Conservation (phyloP, 345 rosid genomes). For the Heritiera fomes region DNA sequence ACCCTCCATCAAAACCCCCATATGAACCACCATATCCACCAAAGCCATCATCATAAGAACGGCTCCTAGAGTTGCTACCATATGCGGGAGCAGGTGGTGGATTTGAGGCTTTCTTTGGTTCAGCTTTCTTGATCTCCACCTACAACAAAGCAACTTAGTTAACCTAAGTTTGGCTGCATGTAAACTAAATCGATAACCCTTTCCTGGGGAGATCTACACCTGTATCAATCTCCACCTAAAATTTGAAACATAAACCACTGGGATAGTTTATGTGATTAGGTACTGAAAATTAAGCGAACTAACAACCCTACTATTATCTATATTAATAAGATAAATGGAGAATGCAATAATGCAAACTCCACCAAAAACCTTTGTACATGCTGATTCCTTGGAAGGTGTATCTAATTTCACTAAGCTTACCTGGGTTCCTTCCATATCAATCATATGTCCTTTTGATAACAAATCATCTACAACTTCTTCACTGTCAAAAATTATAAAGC, state of each 20-base stretch:
- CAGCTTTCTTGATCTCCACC: slow-evolving; percentile 99
- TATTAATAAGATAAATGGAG: neutral
- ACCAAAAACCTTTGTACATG: slow-evolving; percentile 22
- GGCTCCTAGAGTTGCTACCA: slow-evolving; percentile 76
- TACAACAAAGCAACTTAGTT: slow-evolving; percentile 95
- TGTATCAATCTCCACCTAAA: slow-evolving; percentile 57
- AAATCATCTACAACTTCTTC: slow-evolving; percentile 85
- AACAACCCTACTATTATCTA: slow-evolving; percentile 3
- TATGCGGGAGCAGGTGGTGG: slow-evolving; percentile 79
- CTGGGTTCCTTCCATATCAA: slow-evolving; percentile 93
- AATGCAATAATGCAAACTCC: slow-evolving; percentile 5
- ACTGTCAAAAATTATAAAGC: slow-evolving; percentile 81
- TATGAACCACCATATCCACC: slow-evolving; percentile 59
- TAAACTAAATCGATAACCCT: slow-evolving; percentile 44
- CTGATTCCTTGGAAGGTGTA: slow-evolving; percentile 22
- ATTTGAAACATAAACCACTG: slow-evolving; percentile 8
- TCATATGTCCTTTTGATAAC: slow-evolving; percentile 84
- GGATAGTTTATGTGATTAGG: neutral
- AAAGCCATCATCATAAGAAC: slow-evolving; percentile 63
- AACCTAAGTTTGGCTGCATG: slow-evolving; percentile 70
- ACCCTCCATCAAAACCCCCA: slow-evolving; percentile 81
- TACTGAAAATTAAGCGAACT: neutral
- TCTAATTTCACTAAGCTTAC: slow-evolving; percentile 52
- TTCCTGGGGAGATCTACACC: slow-evolving; percentile 24
- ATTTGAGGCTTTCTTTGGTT: slow-evolving; percentile 97